Evolutionary conservation across 805 yeast species (phyloP).

Genomic region (Hanseniaspora taiwanica): DNA sequence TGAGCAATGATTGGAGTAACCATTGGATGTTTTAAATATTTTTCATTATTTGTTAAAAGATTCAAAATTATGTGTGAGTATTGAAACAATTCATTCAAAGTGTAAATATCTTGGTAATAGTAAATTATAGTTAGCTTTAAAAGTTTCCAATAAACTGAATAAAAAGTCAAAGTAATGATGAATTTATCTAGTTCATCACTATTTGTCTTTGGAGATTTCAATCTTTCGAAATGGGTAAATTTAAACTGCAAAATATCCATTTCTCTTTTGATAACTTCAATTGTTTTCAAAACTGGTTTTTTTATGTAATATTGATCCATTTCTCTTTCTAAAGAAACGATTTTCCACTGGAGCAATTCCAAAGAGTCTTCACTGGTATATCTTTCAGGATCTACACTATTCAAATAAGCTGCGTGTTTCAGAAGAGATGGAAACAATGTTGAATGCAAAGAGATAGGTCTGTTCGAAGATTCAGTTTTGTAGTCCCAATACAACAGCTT

Average conservation of each 20-base stretch:
- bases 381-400: constrained; percentile 9
- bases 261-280: constrained; percentile 18
- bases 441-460: not conserved
- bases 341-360: constrained; percentile 20
- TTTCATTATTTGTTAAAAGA: constrained; percentile 8
- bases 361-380: constrained; percentile 18
- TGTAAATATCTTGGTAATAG: constrained; percentile 10
- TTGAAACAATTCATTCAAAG: constrained; percentile 11
- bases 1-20: constrained; percentile 12
- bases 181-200: constrained; percentile 13
- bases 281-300: constrained; percentile 19
- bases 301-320: constrained; percentile 12
- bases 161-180: constrained; percentile 11
- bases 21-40: constrained; percentile 16
- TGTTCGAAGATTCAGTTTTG: constrained; percentile 1
- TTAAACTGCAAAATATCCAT: constrained; percentile 11
- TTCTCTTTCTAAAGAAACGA: constrained; percentile 21
- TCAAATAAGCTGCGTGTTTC: constrained; percentile 17
- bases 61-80: constrained; percentile 12
- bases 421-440: constrained; percentile 13
- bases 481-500: constrained; percentile 17
- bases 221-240: constrained; percentile 5
- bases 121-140: constrained; percentile 14
- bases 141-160: constrained; percentile 18
- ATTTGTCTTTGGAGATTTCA: constrained; percentile 9